These are phyloP conservation scores for Apophysomyces ossiformis DNA, from an alignment of 371 early-diverging fungal genomes.

Conservation along the genomic window DNA sequence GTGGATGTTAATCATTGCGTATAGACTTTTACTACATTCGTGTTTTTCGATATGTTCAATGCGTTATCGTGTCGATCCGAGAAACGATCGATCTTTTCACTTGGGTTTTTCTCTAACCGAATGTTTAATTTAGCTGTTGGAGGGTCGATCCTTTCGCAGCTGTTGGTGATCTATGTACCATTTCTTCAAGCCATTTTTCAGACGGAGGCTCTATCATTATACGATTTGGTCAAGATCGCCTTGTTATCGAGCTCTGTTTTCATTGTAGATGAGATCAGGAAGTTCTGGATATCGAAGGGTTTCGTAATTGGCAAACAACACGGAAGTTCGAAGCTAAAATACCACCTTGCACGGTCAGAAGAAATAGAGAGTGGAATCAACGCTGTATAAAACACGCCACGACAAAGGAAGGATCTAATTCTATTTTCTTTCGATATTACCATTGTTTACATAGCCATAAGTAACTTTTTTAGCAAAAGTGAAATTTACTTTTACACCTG, in stretches of 20 bases:
- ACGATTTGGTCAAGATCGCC: slow-evolving; percentile 72
- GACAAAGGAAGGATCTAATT: background rate
- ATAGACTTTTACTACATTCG: slow-evolving; percentile 96
- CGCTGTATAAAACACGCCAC: background rate
- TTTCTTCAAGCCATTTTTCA: slow-evolving; percentile 93
- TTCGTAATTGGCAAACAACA: background rate
- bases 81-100: slow-evolving; percentile 77
- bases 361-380: slow-evolving; percentile 2
- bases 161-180: slow-evolving; percentile 88
- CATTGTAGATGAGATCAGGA: slow-evolving; percentile 80
- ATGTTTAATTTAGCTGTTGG: slow-evolving; percentile 88
- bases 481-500: too few species aligned
- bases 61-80: slow-evolving; percentile 90
- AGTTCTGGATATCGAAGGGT: slow-evolving; percentile 30
- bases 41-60: slow-evolving; percentile 96
- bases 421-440: too few species aligned
- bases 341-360: slow-evolving; percentile 2
- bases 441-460: too few species aligned
- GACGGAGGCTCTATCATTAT: slow-evolving; percentile 79
- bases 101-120: slow-evolving; percentile 85
- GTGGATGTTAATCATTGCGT: background rate
- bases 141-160: slow-evolving; percentile 83
- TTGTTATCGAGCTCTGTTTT: slow-evolving; percentile 75
- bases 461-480: background rate
- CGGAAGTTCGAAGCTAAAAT: slow-evolving; percentile 1